Evolutionary conservation across 2,329 filamentous ascomycete species (phyloP), one percentile per base, ranked within the genome.

Genomic region (Gyromitra esculenta): DNA sequence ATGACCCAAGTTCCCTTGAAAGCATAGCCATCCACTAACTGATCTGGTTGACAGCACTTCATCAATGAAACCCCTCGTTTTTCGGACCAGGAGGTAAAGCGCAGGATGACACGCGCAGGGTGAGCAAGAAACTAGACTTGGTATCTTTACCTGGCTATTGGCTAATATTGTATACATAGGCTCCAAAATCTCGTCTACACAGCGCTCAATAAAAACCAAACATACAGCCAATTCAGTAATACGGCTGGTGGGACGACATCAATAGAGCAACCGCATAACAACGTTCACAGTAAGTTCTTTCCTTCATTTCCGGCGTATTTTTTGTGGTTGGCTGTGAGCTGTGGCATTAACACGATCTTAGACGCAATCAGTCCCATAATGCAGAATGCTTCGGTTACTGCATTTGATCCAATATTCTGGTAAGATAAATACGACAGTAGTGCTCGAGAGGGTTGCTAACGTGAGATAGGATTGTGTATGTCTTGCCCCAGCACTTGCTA

Each of bases 371-470:
- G 18, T 2, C 1, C 1, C 13, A n/a, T n/a, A 31, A 48, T 63
- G 41, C 0, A 4, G 8, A 13, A 48, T 0, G 2, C 41, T 35
- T 15, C n/a, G 5, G 60, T 56, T 2, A 11, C 69, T 31, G 60
- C 13, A 50, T 72, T 72, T 66, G 69, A 72, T 25, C 69, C 69
- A 1, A 57, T 72, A n/a, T 72, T 72, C 48, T 72, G 60, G 69
- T 72, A 57, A 66, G 45, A 8, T 50, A 50, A 0, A n/a, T n/a
- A 18, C 35, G 5, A 39, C 6, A 18, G 5, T 41, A 1, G 15
- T 41, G 2, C n/a, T 60, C 7, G 37, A 18, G 5, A 21, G 6
- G 56, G 7, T 63, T 15, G 15, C 59, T 63, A 39, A 63, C 41
- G 4, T 11, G 59, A 7, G 11, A 18, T 25, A 63, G 59, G 59